A percentile compares a stretch with the other conserved stretches of the same genome.
These are phyloP conservation scores for Fusarium transvaalense DNA, from an alignment of 2,329 filamentous ascomycete genomes.

Conservation along the genomic window DNA sequence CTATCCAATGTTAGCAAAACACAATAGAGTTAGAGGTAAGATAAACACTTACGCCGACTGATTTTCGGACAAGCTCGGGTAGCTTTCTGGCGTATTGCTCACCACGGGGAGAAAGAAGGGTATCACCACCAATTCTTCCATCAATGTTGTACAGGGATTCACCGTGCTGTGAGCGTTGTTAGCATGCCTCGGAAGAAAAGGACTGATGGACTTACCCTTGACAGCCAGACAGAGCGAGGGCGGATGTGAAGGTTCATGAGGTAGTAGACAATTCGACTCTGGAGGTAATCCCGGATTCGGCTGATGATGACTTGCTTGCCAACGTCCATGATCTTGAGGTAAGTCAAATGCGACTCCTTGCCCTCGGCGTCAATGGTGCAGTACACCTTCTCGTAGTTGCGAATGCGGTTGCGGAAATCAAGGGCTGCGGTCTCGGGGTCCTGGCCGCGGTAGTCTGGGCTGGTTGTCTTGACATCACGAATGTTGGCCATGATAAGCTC, in stretches of 20 bases:
- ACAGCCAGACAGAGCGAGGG: constrained; percentile 95
- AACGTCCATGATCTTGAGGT: constrained; percentile 97
- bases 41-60: constrained; percentile 77
- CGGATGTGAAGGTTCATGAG: constrained; percentile 99
- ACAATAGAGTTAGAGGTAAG: neutral
- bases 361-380: constrained; percentile 85
- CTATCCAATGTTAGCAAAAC: constrained; percentile 52
- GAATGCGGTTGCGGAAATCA: constrained; percentile 94
- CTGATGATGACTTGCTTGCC: constrained; percentile 98
- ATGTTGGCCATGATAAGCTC: constrained; percentile 98
- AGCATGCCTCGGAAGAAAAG: neutral
- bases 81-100: constrained; percentile 88
- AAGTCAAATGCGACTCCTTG: constrained; percentile 88
- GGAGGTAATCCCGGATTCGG: constrained; percentile 94
- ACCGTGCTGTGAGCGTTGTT: constrained; percentile 74
- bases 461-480: constrained; percentile 95
- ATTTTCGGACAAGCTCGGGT: constrained; percentile 85
- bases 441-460: constrained; percentile 92
- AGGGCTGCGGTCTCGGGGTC: constrained; percentile 91
- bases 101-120: constrained; percentile 85
- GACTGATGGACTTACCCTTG: constrained; percentile 72
- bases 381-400: constrained; percentile 98
- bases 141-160: constrained; percentile 93
- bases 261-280: constrained; percentile 97
- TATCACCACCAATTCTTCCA: constrained; percentile 93